phyloP scores from a whole-genome alignment of 164 flowering plant species.

The Taxillus chinensis region DNA sequence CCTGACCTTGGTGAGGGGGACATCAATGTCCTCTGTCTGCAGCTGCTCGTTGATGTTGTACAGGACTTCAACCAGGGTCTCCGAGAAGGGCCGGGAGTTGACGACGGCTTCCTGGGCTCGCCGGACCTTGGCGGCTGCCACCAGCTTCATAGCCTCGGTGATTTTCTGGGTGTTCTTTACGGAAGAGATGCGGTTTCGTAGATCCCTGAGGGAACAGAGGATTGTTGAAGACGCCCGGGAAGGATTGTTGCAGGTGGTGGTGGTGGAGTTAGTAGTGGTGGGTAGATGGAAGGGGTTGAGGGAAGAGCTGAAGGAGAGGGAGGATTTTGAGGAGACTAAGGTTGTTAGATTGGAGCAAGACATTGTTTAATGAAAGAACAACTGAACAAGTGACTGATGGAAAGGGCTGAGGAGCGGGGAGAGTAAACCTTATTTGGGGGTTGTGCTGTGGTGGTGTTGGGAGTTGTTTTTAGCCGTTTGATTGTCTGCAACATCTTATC shows the following conservation, averaged over 20 bases:
- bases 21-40: conserved; percentile 52
- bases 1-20: conserved; percentile 55
- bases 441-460: no score
- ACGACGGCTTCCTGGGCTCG: conserved; percentile 92
- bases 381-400: no score
- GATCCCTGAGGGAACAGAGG: conserved; percentile 48
- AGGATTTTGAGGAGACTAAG: conserved; percentile 32
- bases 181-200: conserved; percentile 48
- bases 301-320: conserved; percentile 23
- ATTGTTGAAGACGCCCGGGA: conserved; percentile 24
- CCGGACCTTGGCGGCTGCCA: conserved; percentile 78
- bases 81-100: conserved; percentile 68
- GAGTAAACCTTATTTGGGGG: neutral
- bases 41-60: conserved; percentile 51
- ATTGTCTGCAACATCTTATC: conserved; percentile 4
- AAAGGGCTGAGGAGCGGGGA: conserved; percentile 2
- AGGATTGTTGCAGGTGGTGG: conserved; percentile 10
- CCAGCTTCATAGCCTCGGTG: conserved; percentile 92
- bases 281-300: conserved; percentile 29
- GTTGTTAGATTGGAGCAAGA: conserved; percentile 30
- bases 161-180: conserved; percentile 82
- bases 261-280: conserved; percentile 19
- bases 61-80: conserved; percentile 54
- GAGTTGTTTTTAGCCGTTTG: neutral
- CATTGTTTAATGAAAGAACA: conserved; percentile 11